Percentiles rank a stretch among this genome's conserved stretches.
phyloP scores from a whole-genome alignment of 305 asterid species.

The Solanum hybrid region DNA sequence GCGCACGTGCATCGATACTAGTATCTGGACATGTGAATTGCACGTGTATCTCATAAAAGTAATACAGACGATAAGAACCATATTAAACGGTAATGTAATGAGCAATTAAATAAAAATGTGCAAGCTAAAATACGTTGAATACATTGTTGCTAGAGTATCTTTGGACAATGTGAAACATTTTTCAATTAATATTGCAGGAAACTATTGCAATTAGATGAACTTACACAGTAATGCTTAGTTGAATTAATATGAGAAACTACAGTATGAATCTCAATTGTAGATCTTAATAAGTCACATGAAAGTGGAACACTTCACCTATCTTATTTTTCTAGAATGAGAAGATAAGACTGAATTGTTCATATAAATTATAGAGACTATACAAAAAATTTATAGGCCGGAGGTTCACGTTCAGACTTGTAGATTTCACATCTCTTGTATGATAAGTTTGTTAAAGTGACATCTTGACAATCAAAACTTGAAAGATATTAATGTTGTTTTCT shows the following conservation, averaged over 20 bases:
- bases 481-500: too few species aligned
- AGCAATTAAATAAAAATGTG: too few species aligned
- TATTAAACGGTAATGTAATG: not conserved
- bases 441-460: too few species aligned
- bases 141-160: not conserved
- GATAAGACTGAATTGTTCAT: not conserved
- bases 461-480: too few species aligned
- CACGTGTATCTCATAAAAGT: not conserved
- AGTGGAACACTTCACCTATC: not conserved
- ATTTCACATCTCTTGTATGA: not conserved
- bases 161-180: not conserved
- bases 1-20: not conserved
- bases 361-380: not conserved
- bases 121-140: not conserved
- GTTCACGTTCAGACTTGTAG: not conserved
- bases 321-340: too few species aligned
- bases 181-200: not conserved
- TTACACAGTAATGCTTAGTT: not conserved
- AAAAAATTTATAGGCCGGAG: not conserved
- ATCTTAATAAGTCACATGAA: not conserved
- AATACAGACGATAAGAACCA: too few species aligned
- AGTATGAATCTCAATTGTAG: not conserved
- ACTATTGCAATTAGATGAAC: not conserved
- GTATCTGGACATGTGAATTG: not conserved
- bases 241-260: too few species aligned